Evolutionary conservation across 306 rosid genomes (phyloP), one percentile per base, ranked within the genome.

Genomic region (Heteromeles arbutifolia): DNA sequence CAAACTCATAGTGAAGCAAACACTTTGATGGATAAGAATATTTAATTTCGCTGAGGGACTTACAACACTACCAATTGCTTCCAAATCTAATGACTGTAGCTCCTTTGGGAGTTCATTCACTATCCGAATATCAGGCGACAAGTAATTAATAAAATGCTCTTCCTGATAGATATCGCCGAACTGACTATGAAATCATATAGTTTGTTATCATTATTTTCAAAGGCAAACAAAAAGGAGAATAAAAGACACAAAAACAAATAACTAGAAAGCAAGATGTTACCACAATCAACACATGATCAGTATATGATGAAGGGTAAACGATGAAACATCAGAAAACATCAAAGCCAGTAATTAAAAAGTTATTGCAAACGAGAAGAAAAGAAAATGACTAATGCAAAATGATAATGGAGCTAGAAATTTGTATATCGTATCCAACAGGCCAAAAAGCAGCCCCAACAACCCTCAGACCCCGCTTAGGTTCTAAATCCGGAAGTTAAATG

Each of bases 101-200:
- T 92, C 88, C 79, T 75, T 75, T 3, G 99, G 99, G 81, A 92
- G 97, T 75, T 95, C 96, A 84, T 77, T 87, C 86, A 90, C 93
- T 86, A 92, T 84, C 86, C 90, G 97, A 84, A 92, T 86, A 86
- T 95, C 97, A 89, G 91, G 91, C 80, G 88, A 82, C 85, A 95
- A 84, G 94, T 89, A 85, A 86, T 86, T 79, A 79, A 92, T 86
- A 85, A 95, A 95, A 89, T 86, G 88, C 83, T 90, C 91, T 89
- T 92, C 97, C 84, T 90, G 92, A 85, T 92, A 95, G 88, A 95
- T 90, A 86, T 95, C 90, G 78, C 89, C 62, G 88, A 95, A 92
- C 74, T 92, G 97, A 88, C 99, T 95, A 82, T 73, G 88, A 86
- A 79, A 89, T 82, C 69, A 76, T 75, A 81, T 71, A 84, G 86